A percentile compares a stretch with the other conserved stretches of the same genome.
Conservation (phyloP, 495 filamentous ascomycete genomes). For the Recurvomyces mirabilis region DNA sequence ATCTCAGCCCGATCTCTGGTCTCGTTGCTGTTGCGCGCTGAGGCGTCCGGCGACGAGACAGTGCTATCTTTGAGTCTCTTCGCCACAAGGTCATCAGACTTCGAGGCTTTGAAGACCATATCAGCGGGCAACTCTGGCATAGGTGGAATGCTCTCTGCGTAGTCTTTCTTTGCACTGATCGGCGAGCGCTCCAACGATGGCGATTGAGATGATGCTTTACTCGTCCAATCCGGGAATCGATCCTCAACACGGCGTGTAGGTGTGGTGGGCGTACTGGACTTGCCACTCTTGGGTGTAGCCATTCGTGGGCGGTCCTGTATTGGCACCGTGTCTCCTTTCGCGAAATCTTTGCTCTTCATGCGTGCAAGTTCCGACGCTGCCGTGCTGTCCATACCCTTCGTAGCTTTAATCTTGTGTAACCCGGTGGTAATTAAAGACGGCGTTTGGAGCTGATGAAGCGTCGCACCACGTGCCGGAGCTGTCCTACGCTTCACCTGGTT, state of each 20-base stretch:
- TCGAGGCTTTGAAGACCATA: conserved; percentile 6
- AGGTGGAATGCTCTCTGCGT: conserved; percentile 20
- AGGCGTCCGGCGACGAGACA: background rate
- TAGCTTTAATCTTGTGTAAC: conserved; percentile 12
- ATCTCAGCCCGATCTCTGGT: no score
- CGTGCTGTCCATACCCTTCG: conserved; percentile 30
- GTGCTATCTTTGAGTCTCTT: conserved; percentile 16
- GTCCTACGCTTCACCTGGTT: conserved; percentile 13
- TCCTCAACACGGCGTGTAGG: conserved; percentile 2
- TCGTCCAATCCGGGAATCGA: conserved; percentile 5
- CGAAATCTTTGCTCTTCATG: conserved; percentile 30
- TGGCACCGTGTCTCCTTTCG: background rate
- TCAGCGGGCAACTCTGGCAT: conserved; percentile 19
- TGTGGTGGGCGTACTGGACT: background rate
- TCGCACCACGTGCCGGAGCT: background rate
- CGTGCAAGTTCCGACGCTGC: conserved; percentile 31
- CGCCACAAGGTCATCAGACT: conserved; percentile 9
- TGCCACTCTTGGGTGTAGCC: conserved; percentile 4
- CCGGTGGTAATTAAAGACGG: conserved; percentile 16
- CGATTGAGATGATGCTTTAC: background rate
- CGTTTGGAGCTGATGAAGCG: conserved; percentile 11
- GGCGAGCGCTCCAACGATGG: background rate
- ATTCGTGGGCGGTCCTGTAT: conserved; percentile 2
- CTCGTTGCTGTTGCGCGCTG: conserved; percentile 10
- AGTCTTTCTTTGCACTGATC: conserved; percentile 2